Evolutionary conservation across 2,329 filamentous ascomycete species (phyloP), one percentile per base, ranked within the genome.

Genomic region (Exophiala alcalophila): DNA sequence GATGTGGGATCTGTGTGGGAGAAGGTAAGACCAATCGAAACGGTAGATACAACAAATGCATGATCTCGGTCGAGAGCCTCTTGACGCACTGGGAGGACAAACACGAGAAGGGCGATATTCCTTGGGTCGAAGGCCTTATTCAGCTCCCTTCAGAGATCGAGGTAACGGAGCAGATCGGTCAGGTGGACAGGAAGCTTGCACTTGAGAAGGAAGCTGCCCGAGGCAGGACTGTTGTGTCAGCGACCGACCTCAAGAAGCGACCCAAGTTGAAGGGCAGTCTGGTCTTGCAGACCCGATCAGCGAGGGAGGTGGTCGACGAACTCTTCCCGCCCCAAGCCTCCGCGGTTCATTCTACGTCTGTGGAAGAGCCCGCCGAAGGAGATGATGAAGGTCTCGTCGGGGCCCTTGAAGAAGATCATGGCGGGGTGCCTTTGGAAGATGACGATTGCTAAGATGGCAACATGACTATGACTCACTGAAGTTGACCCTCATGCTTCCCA

Each of bases 71-170:
- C 8, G 37, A 47, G 15, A 29, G 8, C 9, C 47, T 57, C 2
- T 7, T 47, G 14, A 36, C 23, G 8, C 55, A 58, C 36, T 58
- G 55, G 54, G 24, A 42, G 15, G 14, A 36, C n/a, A 50, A 40
- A 23, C 55, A 58, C 19, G 10, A 34, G 5, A 19, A 39, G 11
- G 16, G 21, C 9, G 14, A 14, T 9, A 21, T 38, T 11, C 18
- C 28, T 23, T 52, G 53, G 47, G 35, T 20, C 14, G 20, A 40
- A 21, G 40, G 38, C 11, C 29, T 58, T 18, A 44, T 57, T 31
- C 27, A 45, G 5, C 42, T 58, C 10, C 56, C 56, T 4, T 41
- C 44, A 7, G 53, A 56, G 24, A 43, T 21, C 27, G 43, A 57
- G 21, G 29, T 59, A 6, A 12, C 27, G 27, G 43, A 47, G 29